These are phyloP conservation scores for Zymoseptoria ardabiliae DNA, from an alignment of 2,329 filamentous ascomycete genomes.

Conservation along the genomic window DNA sequence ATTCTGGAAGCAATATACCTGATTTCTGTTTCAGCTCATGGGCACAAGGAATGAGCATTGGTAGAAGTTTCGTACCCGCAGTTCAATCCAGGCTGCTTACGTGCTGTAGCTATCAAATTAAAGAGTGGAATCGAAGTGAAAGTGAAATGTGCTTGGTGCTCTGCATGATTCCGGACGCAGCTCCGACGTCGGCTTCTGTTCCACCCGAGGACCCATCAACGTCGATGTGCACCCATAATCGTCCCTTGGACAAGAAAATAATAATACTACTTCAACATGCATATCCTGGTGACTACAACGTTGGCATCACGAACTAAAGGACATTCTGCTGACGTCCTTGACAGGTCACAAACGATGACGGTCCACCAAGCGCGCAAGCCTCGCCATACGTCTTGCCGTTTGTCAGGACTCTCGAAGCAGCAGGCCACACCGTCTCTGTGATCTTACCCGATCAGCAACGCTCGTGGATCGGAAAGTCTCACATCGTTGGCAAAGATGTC, in stretches of 20 bases:
- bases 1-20: too few species aligned
- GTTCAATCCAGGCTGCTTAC: too few species aligned
- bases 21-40: too few species aligned
- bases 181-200: not conserved
- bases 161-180: not conserved
- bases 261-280: not conserved
- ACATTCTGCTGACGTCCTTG: not conserved
- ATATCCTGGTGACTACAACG: not conserved
- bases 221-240: not conserved
- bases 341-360: conserved; percentile 46
- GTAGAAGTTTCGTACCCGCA: too few species aligned
- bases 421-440: conserved; percentile 83
- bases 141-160: not conserved
- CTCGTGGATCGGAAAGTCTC: conserved; percentile 97
- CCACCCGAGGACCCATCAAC: not conserved
- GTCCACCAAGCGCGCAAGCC: conserved; percentile 43
- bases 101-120: conserved; percentile 53
- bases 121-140: not conserved
- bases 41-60: too few species aligned
- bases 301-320: not conserved
- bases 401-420: conserved; percentile 43
- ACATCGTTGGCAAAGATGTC: conserved; percentile 75
- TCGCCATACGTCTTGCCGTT: conserved; percentile 44
- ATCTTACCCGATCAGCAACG: conserved; percentile 85
- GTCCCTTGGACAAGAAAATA: not conserved